Conservation (phyloP, 2,329 filamentous ascomycete species). For the Dothidotthia symphoricarpi region DNA sequence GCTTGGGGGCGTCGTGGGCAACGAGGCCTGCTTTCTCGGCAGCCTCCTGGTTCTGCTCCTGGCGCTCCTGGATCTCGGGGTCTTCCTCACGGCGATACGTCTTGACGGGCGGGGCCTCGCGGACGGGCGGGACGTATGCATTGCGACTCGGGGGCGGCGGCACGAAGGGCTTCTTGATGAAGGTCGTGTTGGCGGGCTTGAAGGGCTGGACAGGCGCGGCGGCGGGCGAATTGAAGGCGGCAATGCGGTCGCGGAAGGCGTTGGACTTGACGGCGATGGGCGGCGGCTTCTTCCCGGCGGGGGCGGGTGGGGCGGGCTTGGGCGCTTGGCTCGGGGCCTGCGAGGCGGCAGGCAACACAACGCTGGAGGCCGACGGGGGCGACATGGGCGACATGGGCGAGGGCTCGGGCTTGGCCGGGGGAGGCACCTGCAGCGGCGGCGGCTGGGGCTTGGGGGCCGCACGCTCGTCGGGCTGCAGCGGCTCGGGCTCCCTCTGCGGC, state of each 20-base stretch:
- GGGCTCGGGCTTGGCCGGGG: slow-evolving; percentile 22
- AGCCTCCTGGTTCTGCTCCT: slow-evolving; percentile 64
- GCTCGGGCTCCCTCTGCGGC: slow-evolving; percentile 24
- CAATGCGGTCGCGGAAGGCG: slow-evolving; percentile 93
- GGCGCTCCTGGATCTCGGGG: slow-evolving; percentile 60
- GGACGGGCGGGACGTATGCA: slow-evolving; percentile 80
- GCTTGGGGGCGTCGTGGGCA: slow-evolving; percentile 37
- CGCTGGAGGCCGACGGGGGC: slow-evolving; percentile 24
- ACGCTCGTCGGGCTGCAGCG: slow-evolving; percentile 24
- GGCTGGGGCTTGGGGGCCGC: slow-evolving; percentile 41
- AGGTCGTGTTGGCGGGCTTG: slow-evolving; percentile 70
- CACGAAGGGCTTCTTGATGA: slow-evolving; percentile 96
- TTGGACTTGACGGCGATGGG: slow-evolving; percentile 73
- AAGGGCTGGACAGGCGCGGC: slow-evolving; percentile 87
- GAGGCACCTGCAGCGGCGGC: slow-evolving; percentile 35
- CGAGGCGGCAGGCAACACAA: slow-evolving; percentile 18
- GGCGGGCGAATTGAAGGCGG: slow-evolving; percentile 89
- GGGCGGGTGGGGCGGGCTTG: slow-evolving; percentile 35
- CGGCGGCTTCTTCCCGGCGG: slow-evolving; percentile 61
- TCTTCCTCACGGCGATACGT: slow-evolving; percentile 87
- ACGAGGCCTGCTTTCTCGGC: slow-evolving; percentile 67
- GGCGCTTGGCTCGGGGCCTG: slow-evolving; percentile 38
- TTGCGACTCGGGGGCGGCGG: slow-evolving; percentile 90
- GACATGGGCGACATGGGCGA: slow-evolving; percentile 30
- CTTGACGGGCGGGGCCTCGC: slow-evolving; percentile 69